Evolutionary conservation across 2,329 filamentous ascomycete species (phyloP).

Genomic region (Epichloe glyceriae): DNA sequence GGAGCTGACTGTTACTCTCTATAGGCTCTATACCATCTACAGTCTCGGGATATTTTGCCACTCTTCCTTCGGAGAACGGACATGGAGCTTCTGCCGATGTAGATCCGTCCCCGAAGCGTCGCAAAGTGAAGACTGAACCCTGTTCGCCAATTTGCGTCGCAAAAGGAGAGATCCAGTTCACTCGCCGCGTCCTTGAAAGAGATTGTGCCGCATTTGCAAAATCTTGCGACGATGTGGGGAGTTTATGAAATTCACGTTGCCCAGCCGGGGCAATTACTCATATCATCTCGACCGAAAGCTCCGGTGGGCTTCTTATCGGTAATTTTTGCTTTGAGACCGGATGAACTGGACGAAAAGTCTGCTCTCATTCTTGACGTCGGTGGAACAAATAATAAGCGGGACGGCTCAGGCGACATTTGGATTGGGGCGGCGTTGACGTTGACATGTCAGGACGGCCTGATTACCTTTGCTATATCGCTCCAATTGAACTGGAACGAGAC

Average conservation of each 20-base stretch:
- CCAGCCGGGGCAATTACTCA: slow-evolving; percentile 8
- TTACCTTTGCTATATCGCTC: slow-evolving; percentile 20
- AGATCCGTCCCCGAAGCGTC: slow-evolving; percentile 19
- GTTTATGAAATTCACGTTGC: slow-evolving; percentile 10
- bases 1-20: neutral
- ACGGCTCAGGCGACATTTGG: slow-evolving; percentile 23
- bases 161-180: slow-evolving; percentile 14
- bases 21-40: slow-evolving; percentile 14
- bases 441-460: slow-evolving; percentile 12
- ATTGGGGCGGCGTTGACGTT: slow-evolving; percentile 18
- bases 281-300: slow-evolving; percentile 9
- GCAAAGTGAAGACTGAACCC: slow-evolving; percentile 12
- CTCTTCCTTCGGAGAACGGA: slow-evolving; percentile 10
- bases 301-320: slow-evolving; percentile 4
- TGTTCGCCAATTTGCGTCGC: slow-evolving; percentile 14
- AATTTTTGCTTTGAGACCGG: slow-evolving; percentile 11
- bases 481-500: slow-evolving; percentile 32
- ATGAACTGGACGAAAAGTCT: slow-evolving; percentile 11
- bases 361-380: slow-evolving; percentile 10
- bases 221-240: slow-evolving; percentile 11
- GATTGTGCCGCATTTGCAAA: slow-evolving; percentile 4
- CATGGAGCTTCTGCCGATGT: slow-evolving; percentile 3
- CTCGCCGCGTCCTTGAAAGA: slow-evolving; percentile 12
- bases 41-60: slow-evolving; percentile 12
- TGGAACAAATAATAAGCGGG: slow-evolving; percentile 7